phyloP scores from a whole-genome alignment of 2,329 filamentous ascomycete species.

The Pseudocercospora crystallina region DNA sequence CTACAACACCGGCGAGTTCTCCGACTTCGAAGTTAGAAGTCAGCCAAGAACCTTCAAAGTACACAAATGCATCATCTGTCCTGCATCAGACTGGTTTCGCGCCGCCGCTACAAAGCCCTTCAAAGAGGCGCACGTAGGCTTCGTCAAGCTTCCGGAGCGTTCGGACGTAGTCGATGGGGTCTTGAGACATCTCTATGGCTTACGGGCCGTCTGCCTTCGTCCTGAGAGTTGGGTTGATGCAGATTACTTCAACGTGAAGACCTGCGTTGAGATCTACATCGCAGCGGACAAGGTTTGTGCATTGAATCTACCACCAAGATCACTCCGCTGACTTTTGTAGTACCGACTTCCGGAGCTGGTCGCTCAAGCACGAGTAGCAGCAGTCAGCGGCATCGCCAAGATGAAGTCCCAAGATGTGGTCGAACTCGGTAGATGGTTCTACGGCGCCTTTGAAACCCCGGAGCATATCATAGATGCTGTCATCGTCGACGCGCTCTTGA shows the following conservation, averaged over 20 bases:
- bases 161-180: background rate
- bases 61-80: constrained; percentile 3
- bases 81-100: background rate
- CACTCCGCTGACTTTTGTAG: no score
- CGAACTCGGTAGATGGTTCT: no score
- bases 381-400: no score
- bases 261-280: background rate
- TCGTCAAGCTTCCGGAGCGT: background rate
- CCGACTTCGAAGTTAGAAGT: background rate
- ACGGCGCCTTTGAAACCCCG: no score
- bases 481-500: no score
- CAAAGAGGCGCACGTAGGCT: background rate
- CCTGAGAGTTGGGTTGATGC: background rate
- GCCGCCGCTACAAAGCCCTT: background rate
- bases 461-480: no score
- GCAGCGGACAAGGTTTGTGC: constrained; percentile 3
- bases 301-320: no score
- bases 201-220: background rate
- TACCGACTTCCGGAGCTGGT: no score
- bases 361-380: no score
- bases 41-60: background rate
- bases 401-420: no score
- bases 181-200: background rate
- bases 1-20: background rate
- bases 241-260: background rate